Conservation (phyloP, 1,284 basidiomycete genomes). For the Microbotryum scabiosae region DNA sequence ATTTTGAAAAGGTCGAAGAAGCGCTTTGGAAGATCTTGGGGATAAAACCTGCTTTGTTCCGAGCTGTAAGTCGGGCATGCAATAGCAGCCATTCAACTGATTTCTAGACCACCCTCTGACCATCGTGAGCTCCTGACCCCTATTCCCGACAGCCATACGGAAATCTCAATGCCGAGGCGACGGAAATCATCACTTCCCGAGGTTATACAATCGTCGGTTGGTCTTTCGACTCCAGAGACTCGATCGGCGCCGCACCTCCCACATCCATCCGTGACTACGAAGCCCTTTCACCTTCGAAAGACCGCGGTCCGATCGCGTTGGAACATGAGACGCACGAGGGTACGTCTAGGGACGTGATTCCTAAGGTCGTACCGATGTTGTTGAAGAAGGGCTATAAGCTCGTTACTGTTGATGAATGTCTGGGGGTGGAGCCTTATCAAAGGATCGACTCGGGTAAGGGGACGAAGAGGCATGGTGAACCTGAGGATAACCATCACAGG, state of each 20-base stretch:
- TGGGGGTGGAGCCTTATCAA: slow-evolving; percentile 30
- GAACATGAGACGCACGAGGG: slow-evolving; percentile 22
- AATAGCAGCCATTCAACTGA: too few relatives aligned
- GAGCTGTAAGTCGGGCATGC: slow-evolving; percentile 5
- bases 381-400: slow-evolving; percentile 27
- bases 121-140: too few relatives aligned
- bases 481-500: too few relatives aligned
- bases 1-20: slow-evolving; percentile 12
- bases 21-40: slow-evolving; percentile 37
- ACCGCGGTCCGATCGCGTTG: slow-evolving; percentile 16
- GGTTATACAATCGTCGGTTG: slow-evolving; percentile 29
- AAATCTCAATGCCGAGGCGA: slow-evolving; percentile 14
- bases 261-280: slow-evolving; percentile 15
- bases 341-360: slow-evolving; percentile 22
- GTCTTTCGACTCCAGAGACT: slow-evolving; percentile 32
- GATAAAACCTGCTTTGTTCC: slow-evolving; percentile 33
- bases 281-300: slow-evolving; percentile 3
- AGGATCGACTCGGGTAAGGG: slow-evolving; percentile 1
- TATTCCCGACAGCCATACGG: slow-evolving; percentile 24
- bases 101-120: too few relatives aligned
- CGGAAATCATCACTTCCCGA: slow-evolving; percentile 29
- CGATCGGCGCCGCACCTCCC: slow-evolving; percentile 3
- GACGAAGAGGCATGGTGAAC: too few relatives aligned
- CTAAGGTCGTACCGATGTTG: slow-evolving; percentile 25
- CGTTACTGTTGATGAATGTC: slow-evolving; percentile 28